Percentiles rank a stretch among this genome's conserved stretches.
These are phyloP conservation scores for Suillus hirtellus DNA, from an alignment of 768 basidiomycete genomes.

Conservation along the genomic window DNA sequence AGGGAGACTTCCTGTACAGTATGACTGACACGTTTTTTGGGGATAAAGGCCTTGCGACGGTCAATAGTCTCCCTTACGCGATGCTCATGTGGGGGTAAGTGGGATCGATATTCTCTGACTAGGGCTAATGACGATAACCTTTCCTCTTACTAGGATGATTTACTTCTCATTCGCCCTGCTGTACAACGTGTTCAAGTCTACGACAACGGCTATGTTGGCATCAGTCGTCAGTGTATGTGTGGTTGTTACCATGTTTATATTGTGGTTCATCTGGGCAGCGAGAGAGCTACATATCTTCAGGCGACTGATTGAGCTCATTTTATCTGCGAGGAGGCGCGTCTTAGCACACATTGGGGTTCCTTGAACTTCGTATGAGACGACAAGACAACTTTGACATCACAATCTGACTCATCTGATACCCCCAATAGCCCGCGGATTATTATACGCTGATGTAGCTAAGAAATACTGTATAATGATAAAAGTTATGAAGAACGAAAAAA, in stretches of 20 bases:
- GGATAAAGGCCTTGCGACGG: constrained; percentile 44
- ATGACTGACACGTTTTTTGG: constrained; percentile 28
- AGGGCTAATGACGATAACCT: background rate
- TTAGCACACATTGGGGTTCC: background rate
- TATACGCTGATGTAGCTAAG: background rate
- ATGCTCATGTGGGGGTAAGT: constrained; percentile 55
- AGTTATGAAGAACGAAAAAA: background rate
- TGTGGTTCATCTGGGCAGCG: constrained; percentile 11
- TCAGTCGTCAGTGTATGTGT: constrained; percentile 4
- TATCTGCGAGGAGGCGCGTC: background rate
- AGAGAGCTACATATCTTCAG: background rate
- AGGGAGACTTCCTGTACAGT: constrained; percentile 7
- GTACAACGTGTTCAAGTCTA: constrained; percentile 5
- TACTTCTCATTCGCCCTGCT: constrained; percentile 9
- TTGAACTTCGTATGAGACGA: background rate
- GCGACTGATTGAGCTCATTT: background rate
- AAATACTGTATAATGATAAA: background rate
- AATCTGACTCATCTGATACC: background rate
- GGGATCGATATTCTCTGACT: background rate
- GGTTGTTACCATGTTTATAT: constrained; percentile 4
- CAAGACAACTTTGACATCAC: background rate
- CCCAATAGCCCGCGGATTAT: background rate
- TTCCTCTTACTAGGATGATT: constrained; percentile 10
- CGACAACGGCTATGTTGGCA: background rate
- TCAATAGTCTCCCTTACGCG: constrained; percentile 52